Conservation (phyloP, 177 flowering plant genomes). For the Vitis hybrid region DNA sequence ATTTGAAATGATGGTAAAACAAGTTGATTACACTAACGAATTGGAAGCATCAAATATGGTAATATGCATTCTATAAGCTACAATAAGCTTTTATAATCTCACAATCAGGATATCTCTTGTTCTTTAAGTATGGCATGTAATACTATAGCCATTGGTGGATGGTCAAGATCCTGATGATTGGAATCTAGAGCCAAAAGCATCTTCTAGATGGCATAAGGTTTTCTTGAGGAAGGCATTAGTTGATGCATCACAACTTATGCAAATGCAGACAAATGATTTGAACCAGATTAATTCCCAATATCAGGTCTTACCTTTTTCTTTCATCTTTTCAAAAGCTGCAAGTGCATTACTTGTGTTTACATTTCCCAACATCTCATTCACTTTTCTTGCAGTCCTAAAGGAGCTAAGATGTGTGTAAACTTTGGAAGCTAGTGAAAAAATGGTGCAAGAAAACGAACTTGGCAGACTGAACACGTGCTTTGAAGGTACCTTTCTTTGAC, state of each 20-base stretch:
- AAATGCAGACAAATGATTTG: neutral
- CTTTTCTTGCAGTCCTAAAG: conserved; percentile 90
- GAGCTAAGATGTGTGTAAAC: neutral
- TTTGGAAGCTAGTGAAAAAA: neutral
- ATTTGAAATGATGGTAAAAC: too few species aligned
- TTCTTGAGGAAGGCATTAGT: too few species aligned
- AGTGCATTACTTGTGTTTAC: conserved; percentile 94
- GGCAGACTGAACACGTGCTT: conserved; percentile 76
- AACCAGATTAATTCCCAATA: neutral
- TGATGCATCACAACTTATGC: neutral
- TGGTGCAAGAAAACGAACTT: conserved; percentile 24
- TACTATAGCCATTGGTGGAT: too few species aligned
- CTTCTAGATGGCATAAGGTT: too few species aligned
- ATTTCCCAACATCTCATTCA: conserved; percentile 70
- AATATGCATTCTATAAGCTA: too few species aligned
- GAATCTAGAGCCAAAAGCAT: too few species aligned
- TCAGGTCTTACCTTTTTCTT: conserved; percentile 70
- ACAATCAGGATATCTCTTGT: too few species aligned
- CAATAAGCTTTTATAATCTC: too few species aligned
- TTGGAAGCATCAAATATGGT: too few species aligned
- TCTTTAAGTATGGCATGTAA: too few species aligned
- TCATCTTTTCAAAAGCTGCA: conserved; percentile 97
- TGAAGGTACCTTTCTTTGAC: conserved; percentile 70
- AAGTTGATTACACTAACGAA: too few species aligned
- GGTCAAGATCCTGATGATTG: too few species aligned